These are phyloP conservation scores for Wickerhamiella siamensis DNA, from an alignment of 805 yeast species.

Conservation along the genomic window DNA sequence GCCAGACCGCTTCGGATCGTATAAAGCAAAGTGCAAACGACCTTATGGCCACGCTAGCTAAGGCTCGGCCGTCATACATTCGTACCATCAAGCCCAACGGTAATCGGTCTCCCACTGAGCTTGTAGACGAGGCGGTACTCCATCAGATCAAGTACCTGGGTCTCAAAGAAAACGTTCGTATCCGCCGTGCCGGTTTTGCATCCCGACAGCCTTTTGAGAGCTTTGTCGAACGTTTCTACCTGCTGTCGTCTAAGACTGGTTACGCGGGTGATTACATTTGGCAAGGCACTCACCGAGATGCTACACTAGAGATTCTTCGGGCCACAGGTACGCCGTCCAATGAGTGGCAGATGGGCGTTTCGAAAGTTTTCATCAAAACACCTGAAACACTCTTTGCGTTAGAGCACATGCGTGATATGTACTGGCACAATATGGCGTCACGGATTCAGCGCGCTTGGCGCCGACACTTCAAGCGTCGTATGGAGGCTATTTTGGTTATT, in stretches of 20 bases:
- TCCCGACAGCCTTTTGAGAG: conserved; percentile 93
- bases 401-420: conserved; percentile 91
- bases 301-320: conserved; percentile 36
- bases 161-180: conserved; percentile 89
- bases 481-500: conserved; percentile 70
- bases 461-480: conserved; percentile 61
- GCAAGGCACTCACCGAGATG: conserved; percentile 44
- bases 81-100: conserved; percentile 97
- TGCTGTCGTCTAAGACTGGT: conserved; percentile 76
- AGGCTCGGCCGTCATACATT: conserved; percentile 88
- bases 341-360: conserved; percentile 84
- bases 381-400: conserved; percentile 93
- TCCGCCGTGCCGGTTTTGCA: conserved; percentile 97
- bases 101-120: conserved; percentile 78
- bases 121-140: conserved; percentile 74
- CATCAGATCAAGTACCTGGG: conserved; percentile 95
- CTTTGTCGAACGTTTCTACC: conserved; percentile 85
- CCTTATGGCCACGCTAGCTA: conserved; percentile 74
- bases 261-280: conserved; percentile 74
- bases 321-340: conserved; percentile 57
- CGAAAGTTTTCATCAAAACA: conserved; percentile 87
- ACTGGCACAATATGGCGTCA: conserved; percentile 97
- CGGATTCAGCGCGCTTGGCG: conserved; percentile 96
- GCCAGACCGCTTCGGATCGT: conserved; percentile 93
- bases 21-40: conserved; percentile 85